These are phyloP conservation scores for Ordospora colligata DNA, from an alignment of 371 early-diverging fungal genomes.

Conservation along the genomic window DNA sequence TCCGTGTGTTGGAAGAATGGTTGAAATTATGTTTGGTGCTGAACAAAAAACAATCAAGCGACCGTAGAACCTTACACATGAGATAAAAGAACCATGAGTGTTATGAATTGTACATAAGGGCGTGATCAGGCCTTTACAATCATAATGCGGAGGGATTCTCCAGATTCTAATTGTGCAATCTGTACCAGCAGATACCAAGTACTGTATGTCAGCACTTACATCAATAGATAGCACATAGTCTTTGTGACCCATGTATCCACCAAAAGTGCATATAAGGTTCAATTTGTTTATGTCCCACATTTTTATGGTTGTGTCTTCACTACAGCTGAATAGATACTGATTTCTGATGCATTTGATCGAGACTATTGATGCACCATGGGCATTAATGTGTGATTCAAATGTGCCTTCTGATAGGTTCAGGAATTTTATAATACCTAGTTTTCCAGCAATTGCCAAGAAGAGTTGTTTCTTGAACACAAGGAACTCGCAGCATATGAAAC, in stretches of 20 bases:
- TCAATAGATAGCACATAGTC: constrained; percentile 66
- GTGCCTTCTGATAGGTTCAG: constrained; percentile 25
- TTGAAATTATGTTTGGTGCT: not conserved
- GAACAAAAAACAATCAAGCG: constrained; percentile 31
- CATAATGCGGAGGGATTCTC: constrained; percentile 26
- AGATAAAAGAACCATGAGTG: constrained; percentile 35
- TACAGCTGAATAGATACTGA: constrained; percentile 65
- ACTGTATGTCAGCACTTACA: constrained; percentile 61
- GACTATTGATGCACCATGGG: constrained; percentile 49
- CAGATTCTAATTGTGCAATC: constrained; percentile 66
- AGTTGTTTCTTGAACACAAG: not conserved
- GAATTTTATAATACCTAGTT: constrained; percentile 41
- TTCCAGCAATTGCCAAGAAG: constrained; percentile 30
- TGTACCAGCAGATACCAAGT: constrained; percentile 66
- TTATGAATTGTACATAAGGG: constrained; percentile 23
- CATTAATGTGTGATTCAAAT: constrained; percentile 9
- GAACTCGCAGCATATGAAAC: constrained; percentile 39
- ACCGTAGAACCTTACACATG: constrained; percentile 49
- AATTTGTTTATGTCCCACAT: constrained; percentile 66
- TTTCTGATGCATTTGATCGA: constrained; percentile 42
- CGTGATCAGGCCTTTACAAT: not conserved
- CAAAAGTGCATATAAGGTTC: constrained; percentile 64
- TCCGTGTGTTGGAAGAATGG: not conserved
- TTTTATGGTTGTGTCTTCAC: constrained; percentile 69
- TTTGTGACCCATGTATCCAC: constrained; percentile 64